Conservation (phyloP, 2,329 filamentous ascomycete genomes). For the Alternaria sp. region DNA sequence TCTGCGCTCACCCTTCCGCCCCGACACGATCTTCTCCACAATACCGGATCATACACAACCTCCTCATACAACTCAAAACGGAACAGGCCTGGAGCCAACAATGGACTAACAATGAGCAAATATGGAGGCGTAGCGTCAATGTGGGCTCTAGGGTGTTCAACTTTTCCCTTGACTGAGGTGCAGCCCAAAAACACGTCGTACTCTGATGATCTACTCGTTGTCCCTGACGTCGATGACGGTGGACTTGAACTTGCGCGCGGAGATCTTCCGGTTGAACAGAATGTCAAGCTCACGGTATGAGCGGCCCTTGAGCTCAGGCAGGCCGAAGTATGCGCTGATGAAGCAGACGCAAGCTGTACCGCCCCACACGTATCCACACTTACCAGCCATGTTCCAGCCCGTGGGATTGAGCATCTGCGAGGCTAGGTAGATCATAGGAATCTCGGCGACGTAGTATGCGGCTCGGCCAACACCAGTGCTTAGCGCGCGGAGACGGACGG, state of each 20-base stretch:
- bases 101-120: background rate
- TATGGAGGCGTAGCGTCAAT: background rate
- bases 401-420: constrained; percentile 58
- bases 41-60: background rate
- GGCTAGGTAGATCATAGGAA: constrained; percentile 70
- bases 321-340: constrained; percentile 56
- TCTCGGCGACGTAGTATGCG: constrained; percentile 68
- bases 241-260: constrained; percentile 62
- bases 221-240: constrained; percentile 64
- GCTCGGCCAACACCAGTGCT: constrained; percentile 69
- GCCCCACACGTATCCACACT: constrained; percentile 41
- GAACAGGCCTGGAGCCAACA: background rate
- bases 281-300: constrained; percentile 58
- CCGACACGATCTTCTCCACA: background rate
- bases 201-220: constrained; percentile 61
- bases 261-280: constrained; percentile 52
- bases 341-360: constrained; percentile 61
- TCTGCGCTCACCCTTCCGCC: background rate
- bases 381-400: constrained; percentile 46
- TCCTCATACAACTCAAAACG: background rate
- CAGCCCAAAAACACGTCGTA: background rate
- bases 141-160: background rate
- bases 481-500: constrained; percentile 67
- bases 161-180: background rate
- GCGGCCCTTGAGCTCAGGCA: constrained; percentile 62